Percentiles rank a stretch among this genome's conserved stretches.
Evolutionary conservation across 2,329 filamentous ascomycete genomes (phyloP).

Genomic region (Paecilomyces niveus): DNA sequence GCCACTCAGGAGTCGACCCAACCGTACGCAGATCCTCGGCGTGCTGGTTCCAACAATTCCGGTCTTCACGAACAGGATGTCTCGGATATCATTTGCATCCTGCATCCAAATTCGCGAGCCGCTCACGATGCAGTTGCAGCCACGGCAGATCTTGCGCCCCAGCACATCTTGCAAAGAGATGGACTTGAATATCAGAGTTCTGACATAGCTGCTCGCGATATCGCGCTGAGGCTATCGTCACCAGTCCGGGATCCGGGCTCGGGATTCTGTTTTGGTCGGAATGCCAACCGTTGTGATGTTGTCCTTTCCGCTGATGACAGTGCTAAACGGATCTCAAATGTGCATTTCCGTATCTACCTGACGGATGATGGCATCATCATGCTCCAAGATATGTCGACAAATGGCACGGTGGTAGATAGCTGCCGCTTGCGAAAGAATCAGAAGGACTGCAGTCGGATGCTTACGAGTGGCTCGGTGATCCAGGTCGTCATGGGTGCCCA

Average conservation of each 20-base stretch:
- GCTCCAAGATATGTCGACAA: slow-evolving; percentile 92
- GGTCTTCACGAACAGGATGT: slow-evolving; percentile 77
- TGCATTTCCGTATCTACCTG: slow-evolving; percentile 91
- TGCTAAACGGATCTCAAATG: slow-evolving; percentile 73
- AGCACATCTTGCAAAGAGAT: slow-evolving; percentile 54
- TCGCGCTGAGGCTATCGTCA: slow-evolving; percentile 75
- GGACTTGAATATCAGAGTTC: slow-evolving; percentile 34
- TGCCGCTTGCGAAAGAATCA: slow-evolving; percentile 53
- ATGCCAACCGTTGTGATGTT: slow-evolving; percentile 63
- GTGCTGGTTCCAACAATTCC: slow-evolving; percentile 71
- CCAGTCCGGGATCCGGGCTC: slow-evolving; percentile 57
- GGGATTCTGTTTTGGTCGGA: slow-evolving; percentile 85
- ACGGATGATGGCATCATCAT: slow-evolving; percentile 82
- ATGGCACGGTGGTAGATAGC: slow-evolving; percentile 82
- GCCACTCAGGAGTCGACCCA: slow-evolving; percentile 64
- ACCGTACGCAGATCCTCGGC: slow-evolving; percentile 70
- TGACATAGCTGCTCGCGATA: slow-evolving; percentile 44
- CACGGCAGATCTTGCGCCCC: slow-evolving; percentile 45
- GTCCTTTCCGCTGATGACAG: slow-evolving; percentile 62
- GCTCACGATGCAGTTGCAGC: slow-evolving; percentile 64
- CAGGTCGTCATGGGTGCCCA: slow-evolving; percentile 52
- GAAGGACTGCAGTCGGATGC: slow-evolving; percentile 52
- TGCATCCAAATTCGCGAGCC: slow-evolving; percentile 68
- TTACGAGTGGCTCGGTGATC: slow-evolving; percentile 67
- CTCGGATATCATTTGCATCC: slow-evolving; percentile 80